phyloP scores from a whole-genome alignment of 441 rosid genomes.

The Arabidopsis lyrata region DNA sequence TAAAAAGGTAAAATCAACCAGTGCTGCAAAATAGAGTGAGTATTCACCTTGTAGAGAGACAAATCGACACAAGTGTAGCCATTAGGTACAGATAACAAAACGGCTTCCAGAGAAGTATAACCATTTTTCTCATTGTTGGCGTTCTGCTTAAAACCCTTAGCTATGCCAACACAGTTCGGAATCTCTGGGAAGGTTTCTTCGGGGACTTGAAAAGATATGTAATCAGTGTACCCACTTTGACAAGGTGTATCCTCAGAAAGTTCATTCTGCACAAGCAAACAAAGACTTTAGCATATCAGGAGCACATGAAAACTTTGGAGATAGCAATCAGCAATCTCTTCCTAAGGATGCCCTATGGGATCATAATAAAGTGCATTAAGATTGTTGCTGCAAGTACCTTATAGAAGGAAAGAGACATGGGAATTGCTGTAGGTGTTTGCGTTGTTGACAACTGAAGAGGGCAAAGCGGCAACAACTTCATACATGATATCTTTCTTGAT shows the following conservation, averaged over 20 bases:
- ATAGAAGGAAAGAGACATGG: slow-evolving; percentile 80
- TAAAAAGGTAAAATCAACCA: neutral
- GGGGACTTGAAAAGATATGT: slow-evolving; percentile 77
- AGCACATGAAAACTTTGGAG: slow-evolving; percentile 5
- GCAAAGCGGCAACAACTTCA: slow-evolving; percentile 72
- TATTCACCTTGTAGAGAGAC: slow-evolving; percentile 88
- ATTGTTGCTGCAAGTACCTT: slow-evolving; percentile 57
- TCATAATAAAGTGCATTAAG: slow-evolving; percentile 5
- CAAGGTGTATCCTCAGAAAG: slow-evolving; percentile 46
- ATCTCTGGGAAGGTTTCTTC: slow-evolving; percentile 55
- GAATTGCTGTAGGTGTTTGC: slow-evolving; percentile 52
- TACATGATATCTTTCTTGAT: slow-evolving; percentile 75
- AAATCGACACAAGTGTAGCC: slow-evolving; percentile 79
- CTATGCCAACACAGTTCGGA: slow-evolving; percentile 70
- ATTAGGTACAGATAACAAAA: slow-evolving; percentile 67
- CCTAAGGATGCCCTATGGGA: neutral
- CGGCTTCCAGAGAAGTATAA: slow-evolving; percentile 65
- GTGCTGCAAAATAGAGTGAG: slow-evolving; percentile 34
- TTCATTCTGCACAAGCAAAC: slow-evolving; percentile 51
- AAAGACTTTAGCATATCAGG: slow-evolving; percentile 14
- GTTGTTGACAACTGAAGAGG: slow-evolving; percentile 61
- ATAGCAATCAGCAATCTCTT: slow-evolving; percentile 17
- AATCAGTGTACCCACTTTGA: slow-evolving; percentile 62
- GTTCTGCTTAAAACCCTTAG: slow-evolving; percentile 65
- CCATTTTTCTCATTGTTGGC: slow-evolving; percentile 50